phyloP scores from a whole-genome alignment of 2,329 filamentous ascomycete species.

The Ophioceras dolichostomum region DNA sequence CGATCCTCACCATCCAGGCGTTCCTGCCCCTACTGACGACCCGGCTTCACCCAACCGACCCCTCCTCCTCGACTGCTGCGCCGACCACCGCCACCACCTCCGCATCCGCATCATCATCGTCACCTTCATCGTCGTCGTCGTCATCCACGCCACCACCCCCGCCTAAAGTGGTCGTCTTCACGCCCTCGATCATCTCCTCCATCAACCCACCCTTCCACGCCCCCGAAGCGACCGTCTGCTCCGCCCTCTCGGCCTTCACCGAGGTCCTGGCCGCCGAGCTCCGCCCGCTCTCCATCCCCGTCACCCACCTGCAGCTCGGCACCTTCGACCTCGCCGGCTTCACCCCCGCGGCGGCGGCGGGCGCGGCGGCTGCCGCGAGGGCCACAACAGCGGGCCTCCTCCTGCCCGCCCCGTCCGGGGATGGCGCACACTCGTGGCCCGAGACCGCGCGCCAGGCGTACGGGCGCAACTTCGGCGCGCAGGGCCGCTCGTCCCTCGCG shows the following conservation, averaged over 20 bases:
- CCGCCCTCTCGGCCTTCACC: constrained; percentile 77
- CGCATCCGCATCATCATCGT: constrained; percentile 25
- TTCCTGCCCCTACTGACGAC: constrained; percentile 71
- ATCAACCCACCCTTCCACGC: constrained; percentile 72
- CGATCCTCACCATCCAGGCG: constrained; percentile 76
- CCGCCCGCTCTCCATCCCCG: constrained; percentile 59
- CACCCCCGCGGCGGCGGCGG: constrained; percentile 31
- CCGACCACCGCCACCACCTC: constrained; percentile 16
- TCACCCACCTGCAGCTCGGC: constrained; percentile 82
- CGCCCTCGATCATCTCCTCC: constrained; percentile 68
- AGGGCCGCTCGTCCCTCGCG: constrained; percentile 38
- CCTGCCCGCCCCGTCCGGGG: constrained; percentile 31
- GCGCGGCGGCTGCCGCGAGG: constrained; percentile 10
- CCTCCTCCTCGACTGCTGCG: constrained; percentile 20
- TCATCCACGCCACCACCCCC: constrained; percentile 35
- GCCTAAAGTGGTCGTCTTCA: constrained; percentile 64
- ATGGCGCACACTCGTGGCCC: constrained; percentile 52
- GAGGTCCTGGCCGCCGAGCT: constrained; percentile 72
- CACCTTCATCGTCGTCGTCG: constrained; percentile 18
- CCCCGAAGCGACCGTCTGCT: constrained; percentile 75
- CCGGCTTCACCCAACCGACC: constrained; percentile 43
- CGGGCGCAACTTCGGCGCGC: constrained; percentile 46
- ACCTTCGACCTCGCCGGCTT: constrained; percentile 75
- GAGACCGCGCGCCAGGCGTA: constrained; percentile 48
- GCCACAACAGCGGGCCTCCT: constrained; percentile 7